Conservation (phyloP, 2,329 filamentous ascomycete species). For the Cladosporium sp. region DNA sequence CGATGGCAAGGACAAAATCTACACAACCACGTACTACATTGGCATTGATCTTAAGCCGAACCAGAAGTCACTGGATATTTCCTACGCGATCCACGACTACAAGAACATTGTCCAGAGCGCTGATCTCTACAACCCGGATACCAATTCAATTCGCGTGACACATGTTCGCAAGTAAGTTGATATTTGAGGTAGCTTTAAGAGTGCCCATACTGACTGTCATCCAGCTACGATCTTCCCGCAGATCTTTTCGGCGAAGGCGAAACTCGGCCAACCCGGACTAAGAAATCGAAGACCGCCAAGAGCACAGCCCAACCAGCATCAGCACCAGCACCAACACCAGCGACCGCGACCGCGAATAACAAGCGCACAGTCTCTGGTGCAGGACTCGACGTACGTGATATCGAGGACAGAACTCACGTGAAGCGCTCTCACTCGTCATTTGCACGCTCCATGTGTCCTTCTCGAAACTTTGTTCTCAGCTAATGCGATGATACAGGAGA, state of each 20-base stretch:
- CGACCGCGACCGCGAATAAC: slow-evolving; percentile 29
- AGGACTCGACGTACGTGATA: slow-evolving; percentile 43
- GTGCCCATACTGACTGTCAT: neutral
- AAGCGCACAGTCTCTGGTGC: slow-evolving; percentile 44
- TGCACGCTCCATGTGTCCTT: neutral
- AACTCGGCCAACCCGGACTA: slow-evolving; percentile 39
- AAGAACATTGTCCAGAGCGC: slow-evolving; percentile 75
- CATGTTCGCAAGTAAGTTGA: slow-evolving; percentile 76
- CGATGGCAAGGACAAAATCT: slow-evolving; percentile 54
- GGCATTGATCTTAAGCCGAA: slow-evolving; percentile 74
- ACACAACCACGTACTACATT: slow-evolving; percentile 92
- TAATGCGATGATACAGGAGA: slow-evolving; percentile 20
- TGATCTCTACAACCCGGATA: slow-evolving; percentile 68
- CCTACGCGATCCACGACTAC: slow-evolving; percentile 80
- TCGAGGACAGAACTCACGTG: neutral
- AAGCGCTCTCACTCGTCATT: neutral
- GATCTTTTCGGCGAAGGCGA: slow-evolving; percentile 86
- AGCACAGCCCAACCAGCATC: slow-evolving; percentile 14
- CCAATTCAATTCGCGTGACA: slow-evolving; percentile 75
- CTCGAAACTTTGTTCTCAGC: neutral
- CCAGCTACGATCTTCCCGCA: slow-evolving; percentile 78
- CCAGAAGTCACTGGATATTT: slow-evolving; percentile 69
- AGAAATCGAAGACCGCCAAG: slow-evolving; percentile 33
- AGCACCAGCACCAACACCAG: too few species aligned
- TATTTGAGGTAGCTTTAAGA: neutral